phyloP scores from a whole-genome alignment of 108 stramenopile species.

The Cafeteria roenbergensis region DNA sequence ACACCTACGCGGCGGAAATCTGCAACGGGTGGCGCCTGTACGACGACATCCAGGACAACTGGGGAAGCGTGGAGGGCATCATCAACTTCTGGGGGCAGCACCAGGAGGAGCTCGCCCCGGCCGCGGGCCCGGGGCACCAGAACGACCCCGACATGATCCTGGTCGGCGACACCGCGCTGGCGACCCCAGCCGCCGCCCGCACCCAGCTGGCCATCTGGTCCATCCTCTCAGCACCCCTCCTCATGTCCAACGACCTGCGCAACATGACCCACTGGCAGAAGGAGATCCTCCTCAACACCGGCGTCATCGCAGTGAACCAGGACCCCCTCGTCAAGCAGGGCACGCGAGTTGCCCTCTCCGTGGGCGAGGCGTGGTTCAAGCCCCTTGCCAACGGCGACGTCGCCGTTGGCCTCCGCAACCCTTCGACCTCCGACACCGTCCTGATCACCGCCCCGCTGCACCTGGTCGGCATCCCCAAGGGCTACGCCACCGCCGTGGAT shows the following conservation, averaged over 20 bases:
- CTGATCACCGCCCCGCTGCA: no score
- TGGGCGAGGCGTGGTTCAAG: not conserved
- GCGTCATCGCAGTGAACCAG: not conserved
- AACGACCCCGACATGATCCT: not conserved
- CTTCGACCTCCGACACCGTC: no score
- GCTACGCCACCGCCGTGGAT: no score
- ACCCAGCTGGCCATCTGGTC: not conserved
- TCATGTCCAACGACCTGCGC: not conserved
- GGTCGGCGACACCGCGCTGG: not conserved
- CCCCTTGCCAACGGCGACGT: conserved; percentile 2
- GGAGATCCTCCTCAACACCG: not conserved
- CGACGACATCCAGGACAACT: not conserved
- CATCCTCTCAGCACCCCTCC: not conserved
- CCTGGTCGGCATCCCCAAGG: no score
- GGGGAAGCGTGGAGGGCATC: not conserved
- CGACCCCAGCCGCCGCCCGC: not conserved
- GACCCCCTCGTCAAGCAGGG: not conserved
- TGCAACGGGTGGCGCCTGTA: not conserved
- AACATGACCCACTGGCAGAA: not conserved
- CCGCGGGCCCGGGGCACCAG: not conserved
- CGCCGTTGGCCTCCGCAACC: not conserved
- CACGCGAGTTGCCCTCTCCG: not conserved
- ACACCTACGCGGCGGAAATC: not conserved
- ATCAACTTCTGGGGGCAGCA: not conserved
- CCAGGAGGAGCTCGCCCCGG: not conserved